A percentile compares a stretch with the other conserved stretches of the same genome.
phyloP scores from a whole-genome alignment of 2,329 filamentous ascomycete species.

The Basipetospora chlamydospora region DNA sequence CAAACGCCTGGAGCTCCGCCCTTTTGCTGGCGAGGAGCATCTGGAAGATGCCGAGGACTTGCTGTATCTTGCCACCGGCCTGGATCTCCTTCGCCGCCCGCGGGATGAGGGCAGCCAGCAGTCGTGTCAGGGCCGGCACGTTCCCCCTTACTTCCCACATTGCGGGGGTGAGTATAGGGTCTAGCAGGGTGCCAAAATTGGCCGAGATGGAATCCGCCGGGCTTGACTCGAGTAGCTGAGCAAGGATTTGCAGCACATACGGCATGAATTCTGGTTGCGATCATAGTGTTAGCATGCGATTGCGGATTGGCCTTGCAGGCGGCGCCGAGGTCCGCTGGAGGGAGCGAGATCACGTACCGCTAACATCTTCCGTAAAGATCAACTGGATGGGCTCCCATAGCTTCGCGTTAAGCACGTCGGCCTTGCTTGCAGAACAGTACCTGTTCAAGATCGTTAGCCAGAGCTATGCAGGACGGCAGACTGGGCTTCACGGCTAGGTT shows the following conservation, averaged over 20 bases:
- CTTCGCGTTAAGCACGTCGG: conserved; percentile 61
- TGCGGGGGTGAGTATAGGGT: conserved; percentile 62
- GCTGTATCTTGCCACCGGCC: conserved; percentile 67
- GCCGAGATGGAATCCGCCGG: conserved; percentile 63
- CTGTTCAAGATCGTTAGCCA: too few relatives aligned
- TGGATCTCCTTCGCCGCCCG: conserved; percentile 60
- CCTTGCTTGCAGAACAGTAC: conserved; percentile 50
- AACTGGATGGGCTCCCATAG: conserved; percentile 73
- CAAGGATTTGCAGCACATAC: conserved; percentile 91
- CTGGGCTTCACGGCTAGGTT: too few relatives aligned
- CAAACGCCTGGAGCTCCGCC: conserved; percentile 76
- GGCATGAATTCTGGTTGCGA: conserved; percentile 97
- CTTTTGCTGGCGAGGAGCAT: conserved; percentile 69
- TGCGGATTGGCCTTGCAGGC: background rate
- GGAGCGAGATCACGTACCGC: conserved; percentile 35
- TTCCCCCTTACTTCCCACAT: conserved; percentile 91
- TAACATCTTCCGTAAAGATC: conserved; percentile 68
- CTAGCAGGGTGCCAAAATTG: conserved; percentile 67
- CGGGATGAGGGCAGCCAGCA: conserved; percentile 72
- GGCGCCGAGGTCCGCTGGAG: background rate
- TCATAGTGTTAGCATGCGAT: conserved; percentile 17
- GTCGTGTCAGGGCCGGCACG: conserved; percentile 74
- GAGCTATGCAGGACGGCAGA: too few relatives aligned
- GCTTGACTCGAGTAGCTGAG: conserved; percentile 77
- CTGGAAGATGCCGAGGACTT: conserved; percentile 91